Base-by-base conservation (phyloP, 805 yeast species). In the Clavispora phyllophila region DNA sequence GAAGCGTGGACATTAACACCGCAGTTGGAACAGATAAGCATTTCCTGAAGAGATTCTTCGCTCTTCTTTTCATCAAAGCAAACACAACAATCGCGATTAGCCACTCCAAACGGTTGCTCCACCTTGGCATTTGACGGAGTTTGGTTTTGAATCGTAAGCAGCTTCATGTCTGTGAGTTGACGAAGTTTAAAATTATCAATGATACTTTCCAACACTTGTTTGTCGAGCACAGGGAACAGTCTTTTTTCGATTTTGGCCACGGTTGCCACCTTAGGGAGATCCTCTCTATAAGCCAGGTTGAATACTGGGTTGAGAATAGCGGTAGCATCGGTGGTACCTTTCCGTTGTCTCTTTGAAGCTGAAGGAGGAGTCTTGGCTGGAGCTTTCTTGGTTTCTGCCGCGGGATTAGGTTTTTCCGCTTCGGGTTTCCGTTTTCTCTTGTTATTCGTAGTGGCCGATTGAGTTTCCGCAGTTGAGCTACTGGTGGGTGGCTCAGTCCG, bases 1-100 rank as follows among this genome's bases (percentile, higher is more conserved):
- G 73, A 60, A 3, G 76, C 67, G 58, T 89, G 96, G 2, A 82
- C 87, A 42, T 71, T 72, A 25, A 87, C 62, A 0, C 85, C 85
- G 66, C 96, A 89, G 23, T 70, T 66, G 2, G 68, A 55, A 58
- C 96, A 88, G 0, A 71, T 62, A 9, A 84, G 50, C 51, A 76
- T 66, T 28, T 71, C 73, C 3, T 65, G 50, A 1, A 39, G 25
- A 4, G 58, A 44, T 5, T 44, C 31, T 9, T 54, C 57, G 1
- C 58, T 45, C 4, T 61, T 56, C 10, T 67, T 72, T 5, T 51
- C 40, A 9, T 65, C 72, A 4, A 73, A 61, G 51, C 93, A 85
- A 0, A 84, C 77, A 36, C 80, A 74, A 56, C 93, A 85, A 10
- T 47, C 41, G 5, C 53, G 40, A 4, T 45, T 51, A 18, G 43